Evolutionary conservation across 345 rosid genomes (phyloP).

Genomic region (Syzygium aqueum): DNA sequence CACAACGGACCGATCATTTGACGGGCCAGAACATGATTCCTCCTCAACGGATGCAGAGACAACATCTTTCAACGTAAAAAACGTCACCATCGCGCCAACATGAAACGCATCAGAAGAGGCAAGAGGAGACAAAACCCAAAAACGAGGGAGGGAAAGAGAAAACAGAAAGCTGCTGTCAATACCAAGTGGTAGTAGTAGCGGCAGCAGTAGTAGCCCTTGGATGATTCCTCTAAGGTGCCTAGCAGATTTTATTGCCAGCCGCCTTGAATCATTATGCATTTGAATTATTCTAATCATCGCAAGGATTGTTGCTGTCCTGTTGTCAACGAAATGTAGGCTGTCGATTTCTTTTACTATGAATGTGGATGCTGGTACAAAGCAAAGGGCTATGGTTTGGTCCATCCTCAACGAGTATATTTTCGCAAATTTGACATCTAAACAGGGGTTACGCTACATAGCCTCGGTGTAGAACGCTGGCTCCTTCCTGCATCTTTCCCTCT

Average conservation of each 20-base stretch:
- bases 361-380: neutral
- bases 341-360: neutral
- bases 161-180: neutral
- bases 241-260: neutral
- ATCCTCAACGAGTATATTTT: neutral
- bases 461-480: neutral
- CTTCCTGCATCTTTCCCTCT: neutral
- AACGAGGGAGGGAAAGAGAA: neutral
- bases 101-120: neutral
- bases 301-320: neutral
- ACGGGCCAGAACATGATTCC: neutral
- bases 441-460: neutral
- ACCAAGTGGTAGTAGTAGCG: neutral
- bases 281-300: neutral
- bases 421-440: neutral
- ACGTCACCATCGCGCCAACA: neutral
- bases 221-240: neutral
- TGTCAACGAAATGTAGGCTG: neutral
- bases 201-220: too few species aligned
- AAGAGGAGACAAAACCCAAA: neutral
- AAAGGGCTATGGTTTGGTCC: neutral
- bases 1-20: too few species aligned
- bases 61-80: neutral
- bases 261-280: neutral
- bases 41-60: neutral